phyloP scores from a whole-genome alignment of 2,329 filamentous ascomycete genomes.

The Aurifilum marmelostoma region DNA sequence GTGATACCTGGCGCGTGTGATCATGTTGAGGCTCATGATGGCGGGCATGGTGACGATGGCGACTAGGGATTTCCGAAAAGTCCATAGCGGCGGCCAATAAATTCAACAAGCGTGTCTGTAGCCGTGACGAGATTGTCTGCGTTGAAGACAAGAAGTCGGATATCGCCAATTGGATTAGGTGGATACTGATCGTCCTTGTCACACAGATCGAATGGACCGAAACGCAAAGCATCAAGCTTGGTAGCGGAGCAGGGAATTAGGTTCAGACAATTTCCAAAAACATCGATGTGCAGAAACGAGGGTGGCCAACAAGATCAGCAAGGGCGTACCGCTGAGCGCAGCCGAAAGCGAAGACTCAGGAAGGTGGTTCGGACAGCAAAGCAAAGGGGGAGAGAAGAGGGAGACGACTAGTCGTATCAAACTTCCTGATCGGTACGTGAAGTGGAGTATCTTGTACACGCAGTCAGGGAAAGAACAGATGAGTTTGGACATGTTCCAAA shows the following conservation, averaged over 20 bases:
- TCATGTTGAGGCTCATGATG: conserved; percentile 6
- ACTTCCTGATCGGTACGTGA: background rate
- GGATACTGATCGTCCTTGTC: background rate
- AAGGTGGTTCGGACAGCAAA: background rate
- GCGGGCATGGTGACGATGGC: conserved; percentile 3
- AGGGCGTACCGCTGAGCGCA: background rate
- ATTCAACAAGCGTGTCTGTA: background rate
- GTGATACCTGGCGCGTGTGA: background rate
- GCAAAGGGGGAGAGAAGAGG: background rate
- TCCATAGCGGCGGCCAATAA: conserved; percentile 10
- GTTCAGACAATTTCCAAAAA: background rate
- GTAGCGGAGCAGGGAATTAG: background rate
- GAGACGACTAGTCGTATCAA: background rate
- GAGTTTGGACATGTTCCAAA: background rate
- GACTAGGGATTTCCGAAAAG: background rate
- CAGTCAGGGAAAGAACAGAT: conserved; percentile 10
- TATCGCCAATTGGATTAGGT: background rate
- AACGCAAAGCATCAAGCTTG: background rate
- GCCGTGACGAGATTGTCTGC: background rate
- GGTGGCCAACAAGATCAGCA: background rate
- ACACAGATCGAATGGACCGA: too few species aligned
- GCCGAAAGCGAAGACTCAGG: background rate
- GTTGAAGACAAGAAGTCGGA: background rate
- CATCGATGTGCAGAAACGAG: background rate
- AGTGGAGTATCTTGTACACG: background rate